Base-by-base conservation (phyloP, 768 basidiomycete genomes). In the Cystobasidium onofrii region DNA sequence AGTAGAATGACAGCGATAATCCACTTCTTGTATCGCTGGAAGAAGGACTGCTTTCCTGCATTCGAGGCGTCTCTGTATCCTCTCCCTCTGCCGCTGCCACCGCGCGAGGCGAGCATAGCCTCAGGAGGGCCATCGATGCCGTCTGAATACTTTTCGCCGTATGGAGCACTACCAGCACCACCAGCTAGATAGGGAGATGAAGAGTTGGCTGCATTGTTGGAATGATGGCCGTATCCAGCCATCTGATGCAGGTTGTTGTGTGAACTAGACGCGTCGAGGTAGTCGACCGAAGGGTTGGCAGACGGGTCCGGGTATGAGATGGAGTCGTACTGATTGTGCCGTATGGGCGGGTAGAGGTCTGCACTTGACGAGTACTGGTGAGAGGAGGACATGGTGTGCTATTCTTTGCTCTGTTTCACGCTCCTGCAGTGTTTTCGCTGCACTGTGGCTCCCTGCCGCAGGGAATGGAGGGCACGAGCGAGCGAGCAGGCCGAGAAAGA, bases 141-240 rank as follows among this genome's bases (percentile, higher is more conserved):
- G 29, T 71, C 69, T 4, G 54, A 31, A 36, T 57, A 71, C 52
- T 60, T 55, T 25, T 71, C 69, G 34, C 69, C 69, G 41, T 71
- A 71, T 23, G 69, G 33, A 15, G 17, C 44, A 20, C 43, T 29
- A 7, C 33, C 9, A 10, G 31, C 13, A 39, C 12, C 29, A 12
- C 7, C 3, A 18, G 6, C 34, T 34, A 44, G 12, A 10, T 44
- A 39, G 6, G 63, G 31, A 3, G 63, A 44, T 64, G 43, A 13
- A 7, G 63, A 15, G 39, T 12, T 23, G 6, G 31, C 18, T 39
- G 13, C 63, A 9, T 64, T 34, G 36, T 15, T 31, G 57, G 10
- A 9, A 12, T 2, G 3, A 61, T 18, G 7, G 10, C 57, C n/a
- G 10, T n/a, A 7, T 43, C 15, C 46, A 20, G 15, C 46, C 46